Base-by-base conservation (phyloP, 1,284 basidiomycete species). In the Sanghuangporus baumii region DNA sequence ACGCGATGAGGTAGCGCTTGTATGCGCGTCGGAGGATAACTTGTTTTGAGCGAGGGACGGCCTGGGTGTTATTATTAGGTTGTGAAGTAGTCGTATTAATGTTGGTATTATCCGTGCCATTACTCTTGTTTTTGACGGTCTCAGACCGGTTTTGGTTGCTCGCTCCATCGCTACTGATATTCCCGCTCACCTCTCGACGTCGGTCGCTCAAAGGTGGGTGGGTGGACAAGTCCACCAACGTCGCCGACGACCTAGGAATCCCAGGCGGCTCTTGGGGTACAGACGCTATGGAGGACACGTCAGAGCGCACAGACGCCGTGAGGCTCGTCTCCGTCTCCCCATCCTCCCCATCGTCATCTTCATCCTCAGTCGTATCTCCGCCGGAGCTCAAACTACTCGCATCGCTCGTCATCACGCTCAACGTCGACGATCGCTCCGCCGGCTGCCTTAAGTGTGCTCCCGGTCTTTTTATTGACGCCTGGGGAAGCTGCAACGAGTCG, bases 1-100 rank as follows among this genome's bases (percentile, higher is more conserved):
- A 84, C 4, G 89, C 85, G 69, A 98, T 92, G 64, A 98, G 85
- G 74, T 96, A 98, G 7, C 95, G 89, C 75, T 98, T 98, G 77
- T 93, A 94, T 14, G 94, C 94, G 6, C 91, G 81, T 1, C 92
- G 85, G 72, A 90, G 81, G 57, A 96, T 79, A 62, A 87, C 82
- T 51, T 86, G 86, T 66, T 88, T 86, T 2, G 83, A 76, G 67
- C 74, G 73, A 9, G 77, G 75, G 5, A 77, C 65, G 38, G 72
- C 72, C 26, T 31, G 26, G 5, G 26, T 31, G n/a, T n/a, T n/a
- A 31, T 31, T 31, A 31, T 31, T 31, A 31, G 26, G 26, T 3
- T 31, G 26, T 5, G 26, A 31, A 31, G 26, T 5, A 31, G 26
- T 31, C 26, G 26, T 31, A 31, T 31, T 31, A 31, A 31, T 31